phyloP scores from a whole-genome alignment of 2,329 filamentous ascomycete genomes.

The Ophiostoma novo-ulmi region DNA sequence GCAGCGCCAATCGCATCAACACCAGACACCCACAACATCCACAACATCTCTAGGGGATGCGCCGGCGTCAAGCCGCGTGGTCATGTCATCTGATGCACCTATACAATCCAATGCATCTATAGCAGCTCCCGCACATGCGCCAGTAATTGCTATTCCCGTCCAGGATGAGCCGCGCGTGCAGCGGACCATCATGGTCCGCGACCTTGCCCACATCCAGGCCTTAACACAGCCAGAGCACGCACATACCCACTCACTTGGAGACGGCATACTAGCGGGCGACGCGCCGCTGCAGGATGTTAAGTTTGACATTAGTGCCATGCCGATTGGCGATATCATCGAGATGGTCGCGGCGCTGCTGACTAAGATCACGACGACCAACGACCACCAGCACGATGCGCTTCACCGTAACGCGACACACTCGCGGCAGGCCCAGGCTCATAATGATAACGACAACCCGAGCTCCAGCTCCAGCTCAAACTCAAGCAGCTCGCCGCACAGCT shows the following conservation, averaged over 20 bases:
- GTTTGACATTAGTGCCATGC: slow-evolving; percentile 97
- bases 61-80: slow-evolving; percentile 41
- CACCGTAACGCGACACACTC: slow-evolving; percentile 64
- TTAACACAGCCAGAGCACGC: slow-evolving; percentile 73
- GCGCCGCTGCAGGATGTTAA: slow-evolving; percentile 52
- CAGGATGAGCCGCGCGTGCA: slow-evolving; percentile 38
- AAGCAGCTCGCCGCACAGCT: not conserved
- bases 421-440: slow-evolving; percentile 43
- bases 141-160: slow-evolving; percentile 28
- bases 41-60: slow-evolving; percentile 42
- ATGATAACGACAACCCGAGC: slow-evolving; percentile 35
- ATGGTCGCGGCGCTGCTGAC: slow-evolving; percentile 96
- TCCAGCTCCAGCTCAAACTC: not conserved
- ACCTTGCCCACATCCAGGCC: slow-evolving; percentile 84
- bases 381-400: slow-evolving; percentile 84
- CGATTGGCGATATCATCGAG: slow-evolving; percentile 93
- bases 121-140: slow-evolving; percentile 18
- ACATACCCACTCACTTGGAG: slow-evolving; percentile 40
- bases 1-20: not conserved
- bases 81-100: not conserved
- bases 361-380: slow-evolving; percentile 96
- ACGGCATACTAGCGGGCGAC: slow-evolving; percentile 45
- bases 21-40: not conserved
- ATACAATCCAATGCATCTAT: not conserved
- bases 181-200: slow-evolving; percentile 70